Evolutionary conservation across 192 early-diverging fungal species (phyloP), one percentile per base, ranked within the genome.

Genomic region (Coemansia sp.): DNA sequence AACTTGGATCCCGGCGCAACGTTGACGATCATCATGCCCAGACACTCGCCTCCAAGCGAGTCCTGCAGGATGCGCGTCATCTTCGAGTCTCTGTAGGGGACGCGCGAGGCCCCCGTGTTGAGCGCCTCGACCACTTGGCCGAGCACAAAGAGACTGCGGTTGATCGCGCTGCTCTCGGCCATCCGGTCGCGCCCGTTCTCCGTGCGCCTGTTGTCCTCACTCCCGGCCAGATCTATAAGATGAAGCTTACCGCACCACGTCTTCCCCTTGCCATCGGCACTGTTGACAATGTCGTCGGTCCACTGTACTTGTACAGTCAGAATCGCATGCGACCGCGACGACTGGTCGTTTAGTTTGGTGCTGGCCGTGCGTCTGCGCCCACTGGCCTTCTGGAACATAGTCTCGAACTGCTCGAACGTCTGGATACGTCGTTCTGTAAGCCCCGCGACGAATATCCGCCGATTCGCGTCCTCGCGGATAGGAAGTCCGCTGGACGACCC

Each of bases 11-110:
- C 86, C 0, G 87, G 89, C 3, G 90, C 79, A 12, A 89, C 82
- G 53, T 89, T 89, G 45, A 89, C 85, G 64, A 91, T 86, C 86
- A 91, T 89, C 82, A 90, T 82, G 41, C 85, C 87, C 48, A 83
- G 61, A 21, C 85, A 82, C 23, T 72, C 77, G 15, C 90, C 90
- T 45, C 89, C 90, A 9, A 91, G 75, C 6, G 86, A 84, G 72
- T 88, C 85, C 74, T 89, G 88, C 41, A 90, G 62, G 9, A 89
- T 86, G 23, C 88, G 75, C 26, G 89, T 91, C 82, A 91, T 83
- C 66, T 91, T 91, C 4, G 87, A 89, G 56, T 91, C 87, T 19
- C 88, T 71, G 70, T 86, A 91, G 9, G 88, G 87, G 3, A 89
- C 78, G 0, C 88, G 65, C 18, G 69, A 56, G 10, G 78, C 72